These are phyloP conservation scores for Ustilago bromivora DNA, from an alignment of 1,284 basidiomycete genomes.

Conservation along the genomic window DNA sequence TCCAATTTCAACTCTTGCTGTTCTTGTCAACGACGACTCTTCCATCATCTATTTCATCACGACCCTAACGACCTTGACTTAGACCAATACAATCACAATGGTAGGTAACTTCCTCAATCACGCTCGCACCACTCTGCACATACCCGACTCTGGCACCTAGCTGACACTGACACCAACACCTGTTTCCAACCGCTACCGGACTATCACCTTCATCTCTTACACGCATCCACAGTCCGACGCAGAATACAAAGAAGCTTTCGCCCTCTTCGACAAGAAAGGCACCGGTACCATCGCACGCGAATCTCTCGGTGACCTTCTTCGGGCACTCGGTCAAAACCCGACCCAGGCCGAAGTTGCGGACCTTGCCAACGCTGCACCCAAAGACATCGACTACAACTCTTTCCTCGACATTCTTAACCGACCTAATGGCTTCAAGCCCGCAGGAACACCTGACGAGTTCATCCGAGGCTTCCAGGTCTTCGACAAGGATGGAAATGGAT, in stretches of 20 bases:
- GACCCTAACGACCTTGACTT: background rate
- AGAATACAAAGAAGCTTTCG: slow-evolving; percentile 86
- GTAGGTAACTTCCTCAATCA: slow-evolving; percentile 2
- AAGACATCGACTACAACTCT: slow-evolving; percentile 76
- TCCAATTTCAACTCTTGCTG: background rate
- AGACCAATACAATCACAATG: slow-evolving; percentile 10
- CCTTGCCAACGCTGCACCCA: slow-evolving; percentile 79
- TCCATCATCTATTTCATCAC: slow-evolving; percentile 1
- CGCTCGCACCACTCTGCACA: too few species aligned
- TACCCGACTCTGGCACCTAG: background rate
- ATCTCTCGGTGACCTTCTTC: slow-evolving; percentile 91
- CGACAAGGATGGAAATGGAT: slow-evolving; percentile 96
- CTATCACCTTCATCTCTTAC: background rate
- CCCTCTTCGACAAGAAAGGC: slow-evolving; percentile 96
- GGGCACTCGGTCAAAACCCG: slow-evolving; percentile 96
- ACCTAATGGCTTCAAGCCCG: slow-evolving; percentile 95
- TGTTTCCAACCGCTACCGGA: background rate
- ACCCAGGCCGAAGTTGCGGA: slow-evolving; percentile 95
- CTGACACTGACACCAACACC: background rate
- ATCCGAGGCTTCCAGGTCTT: slow-evolving; percentile 99
- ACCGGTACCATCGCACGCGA: slow-evolving; percentile 88
- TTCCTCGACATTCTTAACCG: slow-evolving; percentile 92
- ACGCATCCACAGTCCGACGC: slow-evolving; percentile 53
- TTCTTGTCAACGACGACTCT: slow-evolving; percentile 1
- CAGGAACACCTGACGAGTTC: slow-evolving; percentile 81